Evolutionary conservation across 1,284 basidiomycete genomes (phyloP).

Genomic region (Marasmius sp.): DNA sequence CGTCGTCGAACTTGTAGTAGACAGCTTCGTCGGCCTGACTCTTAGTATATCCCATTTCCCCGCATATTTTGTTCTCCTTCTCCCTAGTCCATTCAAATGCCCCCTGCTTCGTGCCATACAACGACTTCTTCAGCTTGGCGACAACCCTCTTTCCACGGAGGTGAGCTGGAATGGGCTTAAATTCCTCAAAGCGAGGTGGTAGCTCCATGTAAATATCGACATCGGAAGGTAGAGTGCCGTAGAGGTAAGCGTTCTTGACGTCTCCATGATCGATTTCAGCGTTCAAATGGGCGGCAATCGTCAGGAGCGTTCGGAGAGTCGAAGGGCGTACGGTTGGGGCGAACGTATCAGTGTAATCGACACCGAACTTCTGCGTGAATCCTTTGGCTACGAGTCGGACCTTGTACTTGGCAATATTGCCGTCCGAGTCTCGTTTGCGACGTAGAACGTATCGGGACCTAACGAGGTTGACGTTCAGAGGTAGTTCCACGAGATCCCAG

Average conservation of each 20-base stretch:
- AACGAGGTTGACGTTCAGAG: conserved; percentile 21
- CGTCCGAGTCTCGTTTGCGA: conserved; percentile 5
- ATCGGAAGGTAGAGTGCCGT: conserved; percentile 11
- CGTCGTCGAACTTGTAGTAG: conserved; percentile 21
- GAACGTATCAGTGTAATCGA: conserved; percentile 19
- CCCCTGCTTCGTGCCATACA: conserved; percentile 31
- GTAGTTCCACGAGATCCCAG: conserved; percentile 20
- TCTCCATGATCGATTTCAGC: conserved; percentile 23
- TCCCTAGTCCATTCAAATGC: conserved; percentile 25
- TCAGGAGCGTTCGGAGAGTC: conserved; percentile 16
- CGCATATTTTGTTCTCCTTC: conserved; percentile 13
- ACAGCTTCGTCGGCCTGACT: conserved; percentile 21
- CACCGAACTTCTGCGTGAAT: conserved; percentile 14
- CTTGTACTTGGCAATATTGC: conserved; percentile 12
- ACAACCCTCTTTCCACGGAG: conserved; percentile 11
- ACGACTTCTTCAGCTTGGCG: conserved; percentile 12
- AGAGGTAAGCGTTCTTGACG: conserved; percentile 27
- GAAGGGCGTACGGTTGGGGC: conserved; percentile 15
- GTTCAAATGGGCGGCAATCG: conserved; percentile 8
- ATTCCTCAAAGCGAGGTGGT: conserved; percentile 17
- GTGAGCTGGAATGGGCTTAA: conserved; percentile 4
- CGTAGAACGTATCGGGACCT: conserved; percentile 28
- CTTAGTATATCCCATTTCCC: conserved; percentile 14
- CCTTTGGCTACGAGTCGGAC: conserved; percentile 12
- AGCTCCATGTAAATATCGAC: conserved; percentile 26